phyloP scores from a whole-genome alignment of 805 yeast genomes.

The Candida corydali region DNA sequence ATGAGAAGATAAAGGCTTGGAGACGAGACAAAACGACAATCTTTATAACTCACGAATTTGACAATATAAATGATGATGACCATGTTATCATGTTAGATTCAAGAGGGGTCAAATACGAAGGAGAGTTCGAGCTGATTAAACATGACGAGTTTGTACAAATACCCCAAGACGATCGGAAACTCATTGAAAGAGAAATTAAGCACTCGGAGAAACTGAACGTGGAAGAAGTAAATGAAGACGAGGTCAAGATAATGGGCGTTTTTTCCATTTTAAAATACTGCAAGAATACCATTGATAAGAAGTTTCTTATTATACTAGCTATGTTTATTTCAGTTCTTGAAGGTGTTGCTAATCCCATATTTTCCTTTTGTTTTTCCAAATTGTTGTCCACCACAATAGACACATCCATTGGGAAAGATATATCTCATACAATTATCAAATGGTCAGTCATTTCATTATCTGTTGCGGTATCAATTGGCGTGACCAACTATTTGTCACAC shows the following conservation, averaged over 20 bases:
- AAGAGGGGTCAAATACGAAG: slow-evolving; percentile 44
- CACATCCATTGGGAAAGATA: slow-evolving; percentile 22
- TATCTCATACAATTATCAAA: slow-evolving; percentile 32
- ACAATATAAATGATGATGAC: slow-evolving; percentile 55
- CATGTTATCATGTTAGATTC: slow-evolving; percentile 53
- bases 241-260: slow-evolving; percentile 16
- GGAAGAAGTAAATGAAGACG: slow-evolving; percentile 7
- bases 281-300: slow-evolving; percentile 15
- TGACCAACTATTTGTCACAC: slow-evolving; percentile 47
- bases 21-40: slow-evolving; percentile 72
- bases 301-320: slow-evolving; percentile 43
- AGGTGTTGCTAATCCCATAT: slow-evolving; percentile 69
- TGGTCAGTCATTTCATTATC: slow-evolving; percentile 70
- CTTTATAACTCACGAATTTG: slow-evolving; percentile 72
- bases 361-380: slow-evolving; percentile 73
- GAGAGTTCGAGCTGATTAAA: slow-evolving; percentile 10
- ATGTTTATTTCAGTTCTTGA: slow-evolving; percentile 47
- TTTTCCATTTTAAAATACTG: slow-evolving; percentile 23
- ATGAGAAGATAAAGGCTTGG: slow-evolving; percentile 52
- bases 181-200: slow-evolving; percentile 7
- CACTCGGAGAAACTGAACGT: not conserved
- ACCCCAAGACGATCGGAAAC: not conserved
- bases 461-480: slow-evolving; percentile 62
- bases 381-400: slow-evolving; percentile 63
- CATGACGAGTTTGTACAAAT: slow-evolving; percentile 9